Evolutionary conservation across 352 stramenopile genomes (phyloP), one percentile per base, ranked within the genome.

Genomic region (Vaucheria bursata): DNA sequence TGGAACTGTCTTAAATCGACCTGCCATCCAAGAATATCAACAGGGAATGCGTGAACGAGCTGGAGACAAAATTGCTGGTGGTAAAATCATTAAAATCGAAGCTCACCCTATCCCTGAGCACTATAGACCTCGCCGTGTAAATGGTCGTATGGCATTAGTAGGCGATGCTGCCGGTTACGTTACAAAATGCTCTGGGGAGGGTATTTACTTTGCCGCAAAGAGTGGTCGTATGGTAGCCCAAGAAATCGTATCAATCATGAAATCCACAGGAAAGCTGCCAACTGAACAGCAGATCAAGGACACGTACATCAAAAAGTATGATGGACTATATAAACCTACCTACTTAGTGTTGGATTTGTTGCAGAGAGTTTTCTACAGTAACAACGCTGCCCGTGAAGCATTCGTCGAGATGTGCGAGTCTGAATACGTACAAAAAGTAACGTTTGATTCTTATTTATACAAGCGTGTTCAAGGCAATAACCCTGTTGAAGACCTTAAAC

Each of bases 51-150:
- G 90, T 77, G 89, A 93, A 78, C 87, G 90, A 64, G 88, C 88
- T 8, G 90, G 88, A 71, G 85, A 85, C 74, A 94, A 94, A 88
- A 94, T 94, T 85, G 88, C 87, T 34, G 88, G 88, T 25, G 85
- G 90, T 77, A 94, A 92, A 85, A 93, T 94, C 81, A 94, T 94
- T 84, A 94, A 93, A 87, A 89, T 94, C 45, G 90, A 94, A 79
- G 90, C 90, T 33, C 90, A 94, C 84, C 90, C 90, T 67, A 94
- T 94, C 79, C 90, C 90, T 32, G 90, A 94, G 85, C 88, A 94
- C 84, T 91, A 91, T 85, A 86, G 90, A 68, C 89, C 90, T 49
- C 84, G 88, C 66, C 87, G 90, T 80, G 88, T 94, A 12, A 85
- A 90, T 72, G 87, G 88, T 81, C 88, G 88, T 73, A 91, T 91